Evolutionary conservation across 768 basidiomycete genomes (phyloP).

Genomic region (Podaxis carcinomalis): DNA sequence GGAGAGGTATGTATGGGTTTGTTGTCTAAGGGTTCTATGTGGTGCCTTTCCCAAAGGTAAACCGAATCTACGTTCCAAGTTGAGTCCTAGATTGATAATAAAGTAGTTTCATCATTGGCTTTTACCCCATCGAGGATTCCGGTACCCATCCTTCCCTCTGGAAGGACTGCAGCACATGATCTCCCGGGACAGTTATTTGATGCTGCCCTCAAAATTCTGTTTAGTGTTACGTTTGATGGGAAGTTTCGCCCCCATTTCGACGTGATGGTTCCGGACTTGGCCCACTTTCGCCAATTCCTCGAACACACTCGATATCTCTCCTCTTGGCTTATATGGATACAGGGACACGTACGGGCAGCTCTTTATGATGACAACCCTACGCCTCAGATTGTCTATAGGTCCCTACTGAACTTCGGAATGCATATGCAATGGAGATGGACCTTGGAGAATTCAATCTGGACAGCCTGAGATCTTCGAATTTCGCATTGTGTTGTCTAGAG

Average conservation of each 20-base stretch:
- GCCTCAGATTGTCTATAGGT: not conserved
- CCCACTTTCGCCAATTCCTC: not conserved
- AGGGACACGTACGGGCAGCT: not conserved
- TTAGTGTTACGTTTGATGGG: not conserved
- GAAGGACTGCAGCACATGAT: too few relatives aligned
- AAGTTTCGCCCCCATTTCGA: not conserved
- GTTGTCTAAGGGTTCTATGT: not conserved
- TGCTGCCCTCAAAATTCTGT: not conserved
- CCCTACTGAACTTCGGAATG: not conserved
- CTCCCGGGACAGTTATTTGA: not conserved
- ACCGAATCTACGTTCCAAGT: not conserved
- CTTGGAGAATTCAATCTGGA: not conserved
- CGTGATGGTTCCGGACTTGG: not conserved
- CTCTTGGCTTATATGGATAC: not conserved
- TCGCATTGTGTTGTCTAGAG: not conserved
- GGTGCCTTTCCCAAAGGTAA: not conserved
- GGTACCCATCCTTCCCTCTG: not conserved
- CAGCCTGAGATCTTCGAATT: not conserved
- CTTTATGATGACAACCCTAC: not conserved
- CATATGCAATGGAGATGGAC: not conserved
- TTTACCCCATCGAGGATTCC: not conserved
- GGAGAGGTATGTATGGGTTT: not conserved
- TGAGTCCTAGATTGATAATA: not conserved
- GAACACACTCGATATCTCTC: not conserved
- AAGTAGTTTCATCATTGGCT: not conserved